These are phyloP conservation scores for Rutstroemia sp. DNA, from an alignment of 2,329 filamentous ascomycete species.

Conservation along the genomic window DNA sequence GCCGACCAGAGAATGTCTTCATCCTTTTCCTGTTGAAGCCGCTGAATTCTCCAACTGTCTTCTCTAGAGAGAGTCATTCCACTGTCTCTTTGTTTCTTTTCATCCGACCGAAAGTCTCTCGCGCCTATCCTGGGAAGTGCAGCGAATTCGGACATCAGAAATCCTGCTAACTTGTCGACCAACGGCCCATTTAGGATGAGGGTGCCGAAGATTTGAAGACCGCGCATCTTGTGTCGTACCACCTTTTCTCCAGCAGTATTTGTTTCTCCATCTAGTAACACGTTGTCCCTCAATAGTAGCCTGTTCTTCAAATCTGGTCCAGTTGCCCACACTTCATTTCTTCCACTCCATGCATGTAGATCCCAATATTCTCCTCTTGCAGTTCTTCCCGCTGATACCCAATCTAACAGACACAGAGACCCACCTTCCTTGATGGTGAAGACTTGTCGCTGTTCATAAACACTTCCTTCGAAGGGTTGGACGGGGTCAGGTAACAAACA, in stretches of 20 bases:
- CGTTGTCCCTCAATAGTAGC: slow-evolving; percentile 76
- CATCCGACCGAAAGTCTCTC: slow-evolving; percentile 61
- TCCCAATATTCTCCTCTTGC: slow-evolving; percentile 88
- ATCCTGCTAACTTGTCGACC: slow-evolving; percentile 58
- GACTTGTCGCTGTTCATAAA: slow-evolving; percentile 76
- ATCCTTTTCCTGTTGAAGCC: slow-evolving; percentile 50
- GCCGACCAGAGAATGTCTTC: slow-evolving; percentile 73
- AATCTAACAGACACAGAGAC: slow-evolving; percentile 79
- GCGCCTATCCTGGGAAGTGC: slow-evolving; percentile 74
- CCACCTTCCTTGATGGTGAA: slow-evolving; percentile 55
- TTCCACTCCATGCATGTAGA: slow-evolving; percentile 68
- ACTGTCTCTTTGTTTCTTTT: slow-evolving; percentile 38
- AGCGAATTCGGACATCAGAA: slow-evolving; percentile 74
- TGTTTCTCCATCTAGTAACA: slow-evolving; percentile 60
- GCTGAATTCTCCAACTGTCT: slow-evolving; percentile 46
- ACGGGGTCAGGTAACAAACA: slow-evolving; percentile 83
- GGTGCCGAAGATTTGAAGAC: slow-evolving; percentile 73
- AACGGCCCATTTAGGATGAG: slow-evolving; percentile 71
- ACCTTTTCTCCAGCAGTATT: slow-evolving; percentile 31
- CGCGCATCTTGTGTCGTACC: slow-evolving; percentile 60
- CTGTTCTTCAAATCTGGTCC: slow-evolving; percentile 38
- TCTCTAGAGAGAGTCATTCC: slow-evolving; percentile 33
- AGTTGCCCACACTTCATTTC: slow-evolving; percentile 75
- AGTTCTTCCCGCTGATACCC: slow-evolving; percentile 82
- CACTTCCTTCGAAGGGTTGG: slow-evolving; percentile 78